A percentile compares a stretch with the other conserved stretches of the same genome.
phyloP scores from a whole-genome alignment of 2,329 filamentous ascomycete species.

The Xenoacremonium recifei region DNA sequence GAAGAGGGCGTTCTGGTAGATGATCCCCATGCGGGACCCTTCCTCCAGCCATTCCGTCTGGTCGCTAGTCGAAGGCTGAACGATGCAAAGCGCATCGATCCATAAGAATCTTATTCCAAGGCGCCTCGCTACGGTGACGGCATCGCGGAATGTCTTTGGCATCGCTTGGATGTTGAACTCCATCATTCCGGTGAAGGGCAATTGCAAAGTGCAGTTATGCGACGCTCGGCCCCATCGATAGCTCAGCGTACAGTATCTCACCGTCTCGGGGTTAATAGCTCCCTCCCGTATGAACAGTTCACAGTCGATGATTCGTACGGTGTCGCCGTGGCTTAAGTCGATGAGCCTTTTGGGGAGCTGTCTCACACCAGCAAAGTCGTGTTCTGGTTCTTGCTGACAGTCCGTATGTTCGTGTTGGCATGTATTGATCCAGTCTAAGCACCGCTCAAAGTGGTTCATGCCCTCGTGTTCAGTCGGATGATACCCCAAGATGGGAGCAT shows the following conservation, averaged over 20 bases:
- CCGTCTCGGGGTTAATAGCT: not conserved
- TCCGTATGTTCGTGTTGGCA: too few relatives aligned
- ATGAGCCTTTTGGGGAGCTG: not conserved
- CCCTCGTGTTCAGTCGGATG: too few relatives aligned
- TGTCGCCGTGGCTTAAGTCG: not conserved
- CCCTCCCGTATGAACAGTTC: not conserved
- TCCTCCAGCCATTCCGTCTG: not conserved
- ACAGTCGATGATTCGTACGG: not conserved
- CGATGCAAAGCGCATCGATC: slow-evolving; percentile 7
- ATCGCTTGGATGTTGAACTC: not conserved
- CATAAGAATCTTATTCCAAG: slow-evolving; percentile 6
- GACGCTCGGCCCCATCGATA: not conserved
- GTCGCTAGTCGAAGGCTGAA: not conserved
- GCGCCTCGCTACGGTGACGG: slow-evolving; percentile 1
- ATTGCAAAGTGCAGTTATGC: not conserved
- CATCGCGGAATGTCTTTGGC: slow-evolving; percentile 7
- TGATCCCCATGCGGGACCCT: slow-evolving; percentile 1
- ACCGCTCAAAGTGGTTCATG: too few relatives aligned
- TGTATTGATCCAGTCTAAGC: too few relatives aligned
- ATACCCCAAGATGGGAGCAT: too few relatives aligned
- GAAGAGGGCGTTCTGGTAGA: slow-evolving; percentile 1
- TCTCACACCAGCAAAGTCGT: too few relatives aligned
- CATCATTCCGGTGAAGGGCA: not conserved
- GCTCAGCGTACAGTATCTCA: not conserved
- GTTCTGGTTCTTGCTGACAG: too few relatives aligned